Base-by-base conservation (phyloP, 208 protist genomes). In the Trypanosoma boissoni region DNA sequence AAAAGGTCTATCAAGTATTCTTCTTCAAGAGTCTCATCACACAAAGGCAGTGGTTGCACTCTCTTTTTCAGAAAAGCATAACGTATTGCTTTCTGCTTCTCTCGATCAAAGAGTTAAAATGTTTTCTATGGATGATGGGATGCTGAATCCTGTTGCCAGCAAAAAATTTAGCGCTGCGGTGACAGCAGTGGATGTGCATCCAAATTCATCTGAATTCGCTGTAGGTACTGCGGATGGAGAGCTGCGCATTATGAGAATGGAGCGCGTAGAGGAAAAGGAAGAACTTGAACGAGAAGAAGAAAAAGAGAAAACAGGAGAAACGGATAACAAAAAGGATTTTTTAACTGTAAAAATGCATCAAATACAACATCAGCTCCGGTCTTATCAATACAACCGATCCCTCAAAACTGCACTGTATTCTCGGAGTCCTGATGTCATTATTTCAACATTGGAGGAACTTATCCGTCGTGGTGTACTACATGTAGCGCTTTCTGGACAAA, bases 381-480 rank as follows among this genome's bases (percentile, higher is more conserved):
- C 58, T 27, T 92, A 81, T 48, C 79, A 88, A 49, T 95, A 95
- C 58, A 74, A 79, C 29, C 86, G 87, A 49, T 80, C 83, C 0
- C 64, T 95, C 7, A 84, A 76, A 43, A 86, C 74, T 6, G 84
- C 88, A 2, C 69, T 95, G 28, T 92, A 95, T 61, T 79, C 82
- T 0, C 76, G 82, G 3, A 68, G 79, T 49, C 56, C 77, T 2
- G 85, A 95, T 43, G 80, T 92, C 12, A 44, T 95, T 23, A 70
- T 90, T 39, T 95, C 88, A 8, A 88, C 83, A 9, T 48, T 95
- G n/a, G 84, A 95, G 44, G 88, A 95, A 58, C 80, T 95, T 18
- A 44, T 89, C 8, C 81, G 82, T 21, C 81, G 88, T 53, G 82
- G 85, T 16, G 72, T 80, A 14, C 61, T 95, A 18, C 85, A 95